These are phyloP conservation scores for Nemania sp. DNA, from an alignment of 2,329 filamentous ascomycete species.

Conservation along the genomic window DNA sequence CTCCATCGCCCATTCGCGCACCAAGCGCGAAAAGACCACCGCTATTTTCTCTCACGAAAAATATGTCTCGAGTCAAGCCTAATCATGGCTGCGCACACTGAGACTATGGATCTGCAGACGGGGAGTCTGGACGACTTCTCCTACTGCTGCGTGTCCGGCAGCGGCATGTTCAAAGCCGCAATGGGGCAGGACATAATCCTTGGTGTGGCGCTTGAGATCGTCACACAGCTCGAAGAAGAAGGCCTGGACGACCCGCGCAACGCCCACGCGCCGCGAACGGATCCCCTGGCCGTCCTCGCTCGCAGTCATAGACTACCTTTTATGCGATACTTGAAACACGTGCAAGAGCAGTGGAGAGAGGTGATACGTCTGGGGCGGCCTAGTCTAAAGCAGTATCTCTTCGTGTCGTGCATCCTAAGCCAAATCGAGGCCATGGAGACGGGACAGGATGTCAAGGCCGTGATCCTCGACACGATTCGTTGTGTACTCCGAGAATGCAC, in stretches of 20 bases:
- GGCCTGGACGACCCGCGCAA: not conserved
- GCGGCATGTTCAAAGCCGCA: conserved; percentile 44
- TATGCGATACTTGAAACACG: conserved; percentile 34
- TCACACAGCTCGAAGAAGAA: conserved; percentile 44
- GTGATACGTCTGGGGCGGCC: conserved; percentile 42
- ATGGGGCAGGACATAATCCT: conserved; percentile 42
- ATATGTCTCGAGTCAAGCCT: conserved; percentile 43
- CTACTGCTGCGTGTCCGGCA: conserved; percentile 39
- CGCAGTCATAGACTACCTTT: conserved; percentile 37
- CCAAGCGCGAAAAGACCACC: conserved; percentile 39
- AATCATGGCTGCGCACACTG: conserved; percentile 42
- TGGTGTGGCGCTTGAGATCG: conserved; percentile 38
- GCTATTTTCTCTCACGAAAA: conserved; percentile 46
- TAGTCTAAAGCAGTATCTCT: conserved; percentile 44
- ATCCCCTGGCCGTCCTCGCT: conserved; percentile 37
- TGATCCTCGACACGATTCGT: conserved; percentile 31
- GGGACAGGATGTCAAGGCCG: conserved; percentile 14
- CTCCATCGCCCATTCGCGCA: conserved; percentile 45
- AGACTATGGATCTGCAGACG: conserved; percentile 32
- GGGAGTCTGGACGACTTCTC: conserved; percentile 39
- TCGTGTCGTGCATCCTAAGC: conserved; percentile 41
- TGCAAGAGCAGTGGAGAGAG: conserved; percentile 41
- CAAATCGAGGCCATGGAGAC: conserved; percentile 40
- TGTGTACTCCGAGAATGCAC: conserved; percentile 26
- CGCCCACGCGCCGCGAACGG: not conserved